phyloP scores from a whole-genome alignment of 495 filamentous ascomycete genomes.

The Aspergillus affinis region DNA sequence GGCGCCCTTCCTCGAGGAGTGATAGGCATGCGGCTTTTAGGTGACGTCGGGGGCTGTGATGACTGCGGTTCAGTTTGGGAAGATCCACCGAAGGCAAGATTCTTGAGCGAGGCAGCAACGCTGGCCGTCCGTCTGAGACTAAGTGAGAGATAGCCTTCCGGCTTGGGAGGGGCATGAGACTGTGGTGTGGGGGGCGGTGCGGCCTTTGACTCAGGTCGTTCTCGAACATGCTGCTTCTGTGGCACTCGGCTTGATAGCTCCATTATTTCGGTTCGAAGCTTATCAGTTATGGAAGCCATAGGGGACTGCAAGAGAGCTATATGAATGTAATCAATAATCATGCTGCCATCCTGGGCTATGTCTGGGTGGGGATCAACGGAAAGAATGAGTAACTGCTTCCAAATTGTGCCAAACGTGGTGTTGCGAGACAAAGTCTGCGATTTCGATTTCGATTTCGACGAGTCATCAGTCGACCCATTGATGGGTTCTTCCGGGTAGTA shows the following conservation, averaged over 20 bases:
- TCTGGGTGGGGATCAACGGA: constrained; percentile 95
- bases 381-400: constrained; percentile 88
- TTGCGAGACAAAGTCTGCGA: constrained; percentile 64
- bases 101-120: constrained; percentile 70
- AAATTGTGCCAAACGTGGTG: constrained; percentile 86
- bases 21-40: constrained; percentile 43
- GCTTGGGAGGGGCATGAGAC: constrained; percentile 46
- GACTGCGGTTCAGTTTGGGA: constrained; percentile 30
- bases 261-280: constrained; percentile 74
- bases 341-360: constrained; percentile 76
- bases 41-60: constrained; percentile 32
- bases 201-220: constrained; percentile 38
- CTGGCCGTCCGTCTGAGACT: constrained; percentile 67
- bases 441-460: constrained; percentile 21
- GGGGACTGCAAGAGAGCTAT: constrained; percentile 72
- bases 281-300: constrained; percentile 65
- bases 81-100: constrained; percentile 59
- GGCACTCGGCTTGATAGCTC: constrained; percentile 54
- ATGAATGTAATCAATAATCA: constrained; percentile 83
- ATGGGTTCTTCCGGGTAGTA: constrained; percentile 16
- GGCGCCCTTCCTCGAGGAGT: constrained; percentile 59
- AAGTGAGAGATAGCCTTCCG: constrained; percentile 65
- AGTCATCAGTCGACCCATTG: constrained; percentile 12
- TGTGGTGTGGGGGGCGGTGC: constrained; percentile 54
- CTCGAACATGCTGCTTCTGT: constrained; percentile 44